These are phyloP conservation scores for Metarhizium anisopliae DNA, from an alignment of 2,329 filamentous ascomycete species.

Conservation along the genomic window DNA sequence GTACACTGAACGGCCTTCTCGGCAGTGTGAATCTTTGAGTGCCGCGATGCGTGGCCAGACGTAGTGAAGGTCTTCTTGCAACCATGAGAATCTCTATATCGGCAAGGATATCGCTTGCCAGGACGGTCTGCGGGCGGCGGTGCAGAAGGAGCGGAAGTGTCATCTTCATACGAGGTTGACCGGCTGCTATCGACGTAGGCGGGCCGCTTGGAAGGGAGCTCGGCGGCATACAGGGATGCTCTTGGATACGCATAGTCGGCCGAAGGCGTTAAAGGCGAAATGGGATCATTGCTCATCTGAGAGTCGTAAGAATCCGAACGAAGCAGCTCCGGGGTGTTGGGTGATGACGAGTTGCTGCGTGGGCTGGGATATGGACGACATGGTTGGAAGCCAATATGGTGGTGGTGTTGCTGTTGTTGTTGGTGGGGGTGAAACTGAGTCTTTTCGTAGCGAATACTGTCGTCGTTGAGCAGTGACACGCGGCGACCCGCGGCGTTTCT, in stretches of 20 bases:
- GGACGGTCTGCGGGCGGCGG: slow-evolving; percentile 35
- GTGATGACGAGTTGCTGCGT: slow-evolving; percentile 34
- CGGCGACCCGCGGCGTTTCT: slow-evolving; percentile 47
- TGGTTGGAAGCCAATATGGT: slow-evolving; percentile 20
- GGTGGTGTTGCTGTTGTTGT: slow-evolving; percentile 23
- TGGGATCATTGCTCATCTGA: slow-evolving; percentile 43
- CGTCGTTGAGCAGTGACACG: slow-evolving; percentile 53
- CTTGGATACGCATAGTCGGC: slow-evolving; percentile 33
- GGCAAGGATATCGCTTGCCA: slow-evolving; percentile 65
- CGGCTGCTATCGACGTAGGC: slow-evolving; percentile 34
- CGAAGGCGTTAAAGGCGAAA: slow-evolving; percentile 47
- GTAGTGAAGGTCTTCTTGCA: slow-evolving; percentile 78
- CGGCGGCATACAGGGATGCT: slow-evolving; percentile 28
- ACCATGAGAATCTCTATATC: slow-evolving; percentile 59
- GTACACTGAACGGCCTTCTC: slow-evolving; percentile 67
- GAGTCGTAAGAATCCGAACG: slow-evolving; percentile 56
- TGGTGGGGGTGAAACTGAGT: slow-evolving; percentile 14
- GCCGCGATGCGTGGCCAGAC: slow-evolving; percentile 74
- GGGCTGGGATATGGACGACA: slow-evolving; percentile 25
- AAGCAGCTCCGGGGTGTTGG: slow-evolving; percentile 47
- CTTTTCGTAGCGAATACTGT: slow-evolving; percentile 15
- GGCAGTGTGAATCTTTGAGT: slow-evolving; percentile 76
- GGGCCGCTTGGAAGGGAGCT: slow-evolving; percentile 29
- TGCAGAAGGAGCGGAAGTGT: slow-evolving; percentile 26
- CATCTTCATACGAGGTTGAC: slow-evolving; percentile 43